phyloP scores from a whole-genome alignment of 2,329 filamentous ascomycete species.

The Epichloe festucae region DNA sequence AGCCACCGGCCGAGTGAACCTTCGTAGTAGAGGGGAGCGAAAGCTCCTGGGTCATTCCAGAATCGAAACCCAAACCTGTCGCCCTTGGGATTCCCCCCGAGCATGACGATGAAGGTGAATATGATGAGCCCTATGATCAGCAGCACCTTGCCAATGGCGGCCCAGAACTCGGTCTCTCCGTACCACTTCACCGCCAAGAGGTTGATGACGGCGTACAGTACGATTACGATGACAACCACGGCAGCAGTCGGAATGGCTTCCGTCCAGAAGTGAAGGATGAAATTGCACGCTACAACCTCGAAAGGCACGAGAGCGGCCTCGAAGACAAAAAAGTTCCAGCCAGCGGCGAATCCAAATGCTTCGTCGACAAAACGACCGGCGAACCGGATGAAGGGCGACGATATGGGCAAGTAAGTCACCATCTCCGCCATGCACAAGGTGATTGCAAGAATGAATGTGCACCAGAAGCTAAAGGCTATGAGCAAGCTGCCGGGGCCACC shows the following conservation, averaged over 20 bases:
- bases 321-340: conserved; percentile 64
- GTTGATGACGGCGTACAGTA: conserved; percentile 46
- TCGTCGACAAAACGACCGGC: conserved; percentile 65
- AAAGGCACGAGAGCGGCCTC: conserved; percentile 56
- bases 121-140: conserved; percentile 58
- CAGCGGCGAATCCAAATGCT: conserved; percentile 58
- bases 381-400: conserved; percentile 66
- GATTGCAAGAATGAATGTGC: conserved; percentile 45
- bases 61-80: conserved; percentile 61
- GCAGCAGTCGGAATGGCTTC: conserved; percentile 44
- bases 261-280: conserved; percentile 52
- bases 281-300: conserved; percentile 51
- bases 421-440: conserved; percentile 58
- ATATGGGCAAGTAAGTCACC: conserved; percentile 65
- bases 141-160: conserved; percentile 58
- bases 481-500: conserved; percentile 48
- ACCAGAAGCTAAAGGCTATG: conserved; percentile 49
- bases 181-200: conserved; percentile 62
- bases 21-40: conserved; percentile 49
- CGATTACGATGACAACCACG: conserved; percentile 42
- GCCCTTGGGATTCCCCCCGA: conserved; percentile 69
- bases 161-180: conserved; percentile 66
- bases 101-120: conserved; percentile 73
- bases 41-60: conserved; percentile 56
- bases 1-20: conserved; percentile 59